Conservation (phyloP, 202 grass and related monocot genomes). For the Hordeum pubiflorum region DNA sequence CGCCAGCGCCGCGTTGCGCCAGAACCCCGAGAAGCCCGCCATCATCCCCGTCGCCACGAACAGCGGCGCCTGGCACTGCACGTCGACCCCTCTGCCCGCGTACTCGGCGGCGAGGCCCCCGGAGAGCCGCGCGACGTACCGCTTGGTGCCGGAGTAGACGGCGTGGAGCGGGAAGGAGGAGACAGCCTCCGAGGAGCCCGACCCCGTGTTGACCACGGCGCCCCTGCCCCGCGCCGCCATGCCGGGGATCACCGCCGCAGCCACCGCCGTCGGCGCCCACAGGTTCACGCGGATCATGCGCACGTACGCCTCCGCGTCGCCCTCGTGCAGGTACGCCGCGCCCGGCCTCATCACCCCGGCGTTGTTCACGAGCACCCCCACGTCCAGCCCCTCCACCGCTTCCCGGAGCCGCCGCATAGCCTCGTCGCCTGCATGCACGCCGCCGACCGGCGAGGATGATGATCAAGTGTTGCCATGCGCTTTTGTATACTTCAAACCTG, state of each 20-base stretch:
- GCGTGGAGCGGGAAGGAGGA: background rate
- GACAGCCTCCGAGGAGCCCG: background rate
- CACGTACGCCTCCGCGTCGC: background rate
- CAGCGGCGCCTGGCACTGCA: background rate
- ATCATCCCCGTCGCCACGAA: background rate
- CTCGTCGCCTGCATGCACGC: background rate
- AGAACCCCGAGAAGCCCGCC: background rate
- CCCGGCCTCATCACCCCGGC: background rate
- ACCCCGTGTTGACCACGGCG: background rate
- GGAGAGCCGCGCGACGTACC: background rate
- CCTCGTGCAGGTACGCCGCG: background rate
- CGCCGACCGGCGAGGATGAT: background rate
- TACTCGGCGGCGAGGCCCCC: background rate
- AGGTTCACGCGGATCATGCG: background rate
- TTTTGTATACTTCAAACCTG: background rate
- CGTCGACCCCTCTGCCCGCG: background rate
- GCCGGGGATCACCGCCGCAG: background rate
- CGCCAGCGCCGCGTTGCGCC: background rate
- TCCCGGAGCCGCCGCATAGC: background rate
- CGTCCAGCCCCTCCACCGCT: background rate
- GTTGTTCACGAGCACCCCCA: background rate
- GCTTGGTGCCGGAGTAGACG: background rate
- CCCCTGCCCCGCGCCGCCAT: background rate
- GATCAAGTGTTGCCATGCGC: background rate
- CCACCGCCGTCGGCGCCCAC: background rate